Conservation (phyloP, 345 rosid species). For the Microcos paniculata region DNA sequence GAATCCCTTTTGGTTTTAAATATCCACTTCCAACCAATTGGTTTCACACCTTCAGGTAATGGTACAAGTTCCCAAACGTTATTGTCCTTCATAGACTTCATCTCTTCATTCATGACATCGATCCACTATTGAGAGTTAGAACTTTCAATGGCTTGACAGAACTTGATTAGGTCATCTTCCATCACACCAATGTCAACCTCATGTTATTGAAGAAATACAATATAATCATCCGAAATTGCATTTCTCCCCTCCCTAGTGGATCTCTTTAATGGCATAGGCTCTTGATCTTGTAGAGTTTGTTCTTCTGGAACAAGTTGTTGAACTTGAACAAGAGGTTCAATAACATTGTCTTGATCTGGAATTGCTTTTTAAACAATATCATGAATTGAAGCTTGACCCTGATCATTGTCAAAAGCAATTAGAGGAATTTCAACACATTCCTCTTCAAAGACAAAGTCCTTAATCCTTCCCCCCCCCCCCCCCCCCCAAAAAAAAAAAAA, state of each 20-base stretch:
- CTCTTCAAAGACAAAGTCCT: background rate
- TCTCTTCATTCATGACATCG: background rate
- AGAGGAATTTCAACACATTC: background rate
- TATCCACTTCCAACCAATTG: too few relatives aligned
- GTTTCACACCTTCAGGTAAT: too few relatives aligned
- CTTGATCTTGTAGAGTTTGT: background rate
- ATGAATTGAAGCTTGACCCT: background rate
- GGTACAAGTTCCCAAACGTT: too few relatives aligned
- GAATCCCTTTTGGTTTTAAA: too few relatives aligned
- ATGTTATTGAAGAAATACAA: constrained; percentile 22
- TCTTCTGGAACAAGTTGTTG: too few relatives aligned
- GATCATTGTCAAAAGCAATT: background rate
- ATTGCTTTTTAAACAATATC: background rate
- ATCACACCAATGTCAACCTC: constrained; percentile 9
- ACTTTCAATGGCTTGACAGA: background rate
- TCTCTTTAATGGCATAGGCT: background rate
- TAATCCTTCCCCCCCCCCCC: background rate
- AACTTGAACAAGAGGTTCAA: background rate
- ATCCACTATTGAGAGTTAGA: background rate
- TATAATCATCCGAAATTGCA: constrained; percentile 4
- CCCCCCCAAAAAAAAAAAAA: background rate
- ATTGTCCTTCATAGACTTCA: background rate
- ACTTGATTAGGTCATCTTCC: constrained; percentile 16
- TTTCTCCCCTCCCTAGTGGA: constrained; percentile 12
- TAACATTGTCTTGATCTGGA: background rate